These are phyloP conservation scores for Sinapis alba DNA, from an alignment of 441 rosid genomes.

Conservation along the genomic window DNA sequence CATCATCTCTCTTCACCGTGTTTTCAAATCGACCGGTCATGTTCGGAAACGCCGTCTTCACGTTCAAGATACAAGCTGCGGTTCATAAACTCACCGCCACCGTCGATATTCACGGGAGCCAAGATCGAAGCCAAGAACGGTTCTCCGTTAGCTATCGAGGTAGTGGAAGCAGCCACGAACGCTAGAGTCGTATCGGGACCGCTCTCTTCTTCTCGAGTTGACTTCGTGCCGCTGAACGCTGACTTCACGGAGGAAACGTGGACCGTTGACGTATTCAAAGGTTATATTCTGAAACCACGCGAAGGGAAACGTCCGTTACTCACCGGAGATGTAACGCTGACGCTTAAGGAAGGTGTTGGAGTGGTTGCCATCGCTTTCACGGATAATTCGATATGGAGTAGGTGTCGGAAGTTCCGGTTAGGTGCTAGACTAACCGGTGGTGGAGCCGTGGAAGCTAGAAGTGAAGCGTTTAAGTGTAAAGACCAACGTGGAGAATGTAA, in stretches of 20 bases:
- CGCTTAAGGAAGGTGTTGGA: slow-evolving; percentile 58
- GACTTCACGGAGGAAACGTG: slow-evolving; percentile 66
- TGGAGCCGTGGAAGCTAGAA: slow-evolving; percentile 65
- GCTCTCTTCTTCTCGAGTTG: slow-evolving; percentile 53
- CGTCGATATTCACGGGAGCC: slow-evolving; percentile 57
- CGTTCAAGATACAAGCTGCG: slow-evolving; percentile 47
- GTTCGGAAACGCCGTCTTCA: slow-evolving; percentile 33
- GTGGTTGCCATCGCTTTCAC: slow-evolving; percentile 49
- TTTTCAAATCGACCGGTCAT: slow-evolving; percentile 5
- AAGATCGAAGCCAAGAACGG: slow-evolving; percentile 52
- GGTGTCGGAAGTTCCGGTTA: slow-evolving; percentile 70
- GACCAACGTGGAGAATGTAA: slow-evolving; percentile 90
- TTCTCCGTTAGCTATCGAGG: slow-evolving; percentile 43
- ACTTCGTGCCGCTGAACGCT: slow-evolving; percentile 64
- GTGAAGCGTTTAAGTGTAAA: slow-evolving; percentile 68
- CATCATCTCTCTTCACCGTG: slow-evolving; percentile 20
- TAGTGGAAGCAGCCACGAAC: slow-evolving; percentile 51
- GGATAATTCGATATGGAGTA: slow-evolving; percentile 83
- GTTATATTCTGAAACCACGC: slow-evolving; percentile 54
- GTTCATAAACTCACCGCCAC: slow-evolving; percentile 43
- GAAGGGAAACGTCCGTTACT: slow-evolving; percentile 71
- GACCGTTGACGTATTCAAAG: slow-evolving; percentile 52
- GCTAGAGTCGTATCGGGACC: slow-evolving; percentile 46
- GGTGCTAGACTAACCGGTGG: slow-evolving; percentile 58
- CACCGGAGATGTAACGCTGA: slow-evolving; percentile 55